A percentile compares a stretch with the other conserved stretches of the same genome.
Conservation (phyloP, 106 monocot species). For the Vanilla planifolia region DNA sequence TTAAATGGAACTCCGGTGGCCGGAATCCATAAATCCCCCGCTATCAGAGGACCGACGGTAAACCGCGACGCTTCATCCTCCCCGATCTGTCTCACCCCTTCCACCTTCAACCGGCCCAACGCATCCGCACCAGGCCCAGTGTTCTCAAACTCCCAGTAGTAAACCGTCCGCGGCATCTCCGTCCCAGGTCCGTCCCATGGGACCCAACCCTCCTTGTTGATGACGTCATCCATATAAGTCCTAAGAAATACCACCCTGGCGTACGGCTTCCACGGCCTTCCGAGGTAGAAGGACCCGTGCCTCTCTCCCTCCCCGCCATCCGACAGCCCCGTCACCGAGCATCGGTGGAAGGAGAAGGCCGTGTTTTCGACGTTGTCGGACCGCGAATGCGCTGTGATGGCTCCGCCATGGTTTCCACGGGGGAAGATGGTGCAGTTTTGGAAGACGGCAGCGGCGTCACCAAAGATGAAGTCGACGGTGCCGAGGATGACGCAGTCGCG, state of each 20-base stretch:
- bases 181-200: conserved; percentile 3
- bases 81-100: conserved; percentile 14
- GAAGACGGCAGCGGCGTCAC: conserved; percentile 14
- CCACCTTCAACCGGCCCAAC: conserved; percentile 8
- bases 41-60: conserved; percentile 4
- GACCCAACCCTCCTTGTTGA: conserved; percentile 19
- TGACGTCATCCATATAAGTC: conserved; percentile 4
- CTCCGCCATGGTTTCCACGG: not conserved
- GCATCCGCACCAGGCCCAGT: conserved; percentile 10
- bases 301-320: not conserved
- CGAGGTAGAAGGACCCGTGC: conserved; percentile 10
- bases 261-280: conserved; percentile 28
- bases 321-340: not conserved
- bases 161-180: conserved; percentile 13
- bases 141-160: conserved; percentile 26
- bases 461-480: conserved; percentile 38
- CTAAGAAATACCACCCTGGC: conserved; percentile 22
- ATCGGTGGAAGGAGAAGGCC: not conserved
- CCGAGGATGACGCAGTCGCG: conserved; percentile 23
- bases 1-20: not conserved
- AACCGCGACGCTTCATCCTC: not conserved
- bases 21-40: conserved; percentile 5
- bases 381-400: conserved; percentile 22
- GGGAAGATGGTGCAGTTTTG: conserved; percentile 22
- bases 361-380: not conserved